A percentile compares a stretch with the other conserved stretches of the same genome.
phyloP scores from a whole-genome alignment of 192 early-diverging fungal species.

The Rhizoclosmatium sp. region DNA sequence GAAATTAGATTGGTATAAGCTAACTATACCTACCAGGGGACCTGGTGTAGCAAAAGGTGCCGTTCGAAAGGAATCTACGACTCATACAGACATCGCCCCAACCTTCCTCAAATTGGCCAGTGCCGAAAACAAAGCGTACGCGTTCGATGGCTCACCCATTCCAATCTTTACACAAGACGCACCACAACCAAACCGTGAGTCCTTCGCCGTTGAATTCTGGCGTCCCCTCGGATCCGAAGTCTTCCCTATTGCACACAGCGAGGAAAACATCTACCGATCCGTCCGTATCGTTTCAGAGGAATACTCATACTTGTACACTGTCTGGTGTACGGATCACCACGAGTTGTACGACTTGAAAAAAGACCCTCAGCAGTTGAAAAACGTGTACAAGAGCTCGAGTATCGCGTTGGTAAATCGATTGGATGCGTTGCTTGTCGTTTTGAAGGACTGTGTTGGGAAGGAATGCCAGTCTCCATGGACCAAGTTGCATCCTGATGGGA shows the following conservation, averaged over 20 bases:
- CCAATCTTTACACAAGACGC: conserved; percentile 53
- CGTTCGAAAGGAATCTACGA: conserved; percentile 46
- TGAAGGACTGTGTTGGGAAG: conserved; percentile 60
- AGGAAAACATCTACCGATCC: conserved; percentile 21
- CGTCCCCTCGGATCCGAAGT: conserved; percentile 1
- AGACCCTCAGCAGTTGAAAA: conserved; percentile 67
- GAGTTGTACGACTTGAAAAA: conserved; percentile 55
- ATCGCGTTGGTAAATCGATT: conserved; percentile 57
- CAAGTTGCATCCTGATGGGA: conserved; percentile 51
- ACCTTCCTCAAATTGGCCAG: conserved; percentile 67
- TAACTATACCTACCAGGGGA: conserved; percentile 43
- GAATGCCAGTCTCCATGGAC: conserved; percentile 67
- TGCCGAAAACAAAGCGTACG: conserved; percentile 44
- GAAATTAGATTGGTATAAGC: background rate
- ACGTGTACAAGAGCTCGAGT: conserved; percentile 54
- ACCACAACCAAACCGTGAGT: conserved; percentile 35
- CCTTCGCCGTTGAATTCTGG: conserved; percentile 29
- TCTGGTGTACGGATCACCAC: conserved; percentile 30
- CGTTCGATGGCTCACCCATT: conserved; percentile 65
- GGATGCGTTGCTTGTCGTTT: conserved; percentile 51
- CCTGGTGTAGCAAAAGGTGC: conserved; percentile 63
- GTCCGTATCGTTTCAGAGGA: conserved; percentile 1
- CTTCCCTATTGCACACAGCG: background rate
- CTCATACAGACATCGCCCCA: conserved; percentile 68
- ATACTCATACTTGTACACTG: conserved; percentile 31